Evolutionary conservation across 352 stramenopile species (phyloP), one percentile per base, ranked within the genome.

Genomic region (Globisporangium perplexum): DNA sequence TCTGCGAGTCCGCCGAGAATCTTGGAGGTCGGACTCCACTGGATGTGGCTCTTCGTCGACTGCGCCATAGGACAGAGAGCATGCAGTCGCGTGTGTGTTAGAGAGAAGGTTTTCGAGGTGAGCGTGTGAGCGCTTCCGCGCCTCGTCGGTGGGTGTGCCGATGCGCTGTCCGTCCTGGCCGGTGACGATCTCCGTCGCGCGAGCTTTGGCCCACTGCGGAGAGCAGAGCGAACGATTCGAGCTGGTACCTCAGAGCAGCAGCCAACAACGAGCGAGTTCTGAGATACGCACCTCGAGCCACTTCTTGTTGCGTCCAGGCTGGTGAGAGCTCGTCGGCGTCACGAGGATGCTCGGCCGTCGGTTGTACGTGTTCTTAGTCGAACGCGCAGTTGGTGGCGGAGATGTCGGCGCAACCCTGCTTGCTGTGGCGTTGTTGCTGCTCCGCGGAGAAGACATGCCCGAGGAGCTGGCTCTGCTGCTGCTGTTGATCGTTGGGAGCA

Each of bases 1-100:
- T 69, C 64, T 47, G 66, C 55, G 7, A 88, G 46, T 3, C 66
- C 66, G 39, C 74, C 77, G 65, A 88, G 79, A 62, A 88, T 82
- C 55, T 76, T 75, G 23, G 74, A 66, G 17, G 71, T 62, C 41
- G 69, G 71, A 10, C 77, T 62, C 77, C 77, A 88, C 31, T 81
- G 68, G 44, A 86, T 77, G 47, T 74, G 85, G 69, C 71, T 83
- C 55, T 55, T 52, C 12, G 46, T 39, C 49, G 44, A 30, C 31
- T 64, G 47, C 10, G 38, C 47, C 56, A 65, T 7, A 28, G 63
- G 33, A 24, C 22, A 52, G 10, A n/a, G 20, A 23, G 28, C 23
- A 50, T 7, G 28, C 7, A 35, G 0, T 28, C 23, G 12, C 20
- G 15, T 10, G 20, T 7, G 42, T 20, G 8, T n/a, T 20, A 5